These are phyloP conservation scores for Phytophthora aleatoria DNA, from an alignment of 352 stramenopile genomes.

Conservation along the genomic window DNA sequence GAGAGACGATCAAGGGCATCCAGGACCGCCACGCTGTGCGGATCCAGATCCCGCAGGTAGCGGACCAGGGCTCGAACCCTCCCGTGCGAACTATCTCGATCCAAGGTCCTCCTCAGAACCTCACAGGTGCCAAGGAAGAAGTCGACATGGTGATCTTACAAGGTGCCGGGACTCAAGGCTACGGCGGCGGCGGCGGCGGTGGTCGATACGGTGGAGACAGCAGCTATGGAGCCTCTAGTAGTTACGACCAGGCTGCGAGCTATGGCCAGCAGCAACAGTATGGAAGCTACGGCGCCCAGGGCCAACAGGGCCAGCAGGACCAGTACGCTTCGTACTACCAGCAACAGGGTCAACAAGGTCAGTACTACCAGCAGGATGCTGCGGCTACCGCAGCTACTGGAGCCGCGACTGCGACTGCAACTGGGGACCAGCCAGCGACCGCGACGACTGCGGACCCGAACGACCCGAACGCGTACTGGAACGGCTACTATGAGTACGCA, in stretches of 20 bases:
- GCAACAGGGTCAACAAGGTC: slow-evolving; percentile 49
- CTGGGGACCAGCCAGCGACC: slow-evolving; percentile 25
- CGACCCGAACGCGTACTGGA: slow-evolving; percentile 90
- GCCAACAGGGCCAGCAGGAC: slow-evolving; percentile 53
- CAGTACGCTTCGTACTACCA: slow-evolving; percentile 81
- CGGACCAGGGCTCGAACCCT: slow-evolving; percentile 87
- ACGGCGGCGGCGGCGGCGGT: slow-evolving; percentile 28
- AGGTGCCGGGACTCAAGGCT: slow-evolving; percentile 56
- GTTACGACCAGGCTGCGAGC: slow-evolving; percentile 40
- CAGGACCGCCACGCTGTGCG: slow-evolving; percentile 83
- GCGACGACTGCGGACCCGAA: slow-evolving; percentile 70
- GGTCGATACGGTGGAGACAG: slow-evolving; percentile 22
- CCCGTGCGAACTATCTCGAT: slow-evolving; percentile 88
- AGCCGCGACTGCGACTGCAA: background rate
- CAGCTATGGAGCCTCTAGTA: slow-evolving; percentile 32
- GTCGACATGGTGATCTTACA: slow-evolving; percentile 83
- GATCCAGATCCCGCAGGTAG: slow-evolving; percentile 91
- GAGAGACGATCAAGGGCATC: slow-evolving; percentile 91
- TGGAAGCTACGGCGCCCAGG: slow-evolving; percentile 47
- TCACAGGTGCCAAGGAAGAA: slow-evolving; percentile 76
- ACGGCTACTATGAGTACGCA: slow-evolving; percentile 89
- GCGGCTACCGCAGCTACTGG: slow-evolving; percentile 13
- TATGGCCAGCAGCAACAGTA: slow-evolving; percentile 59
- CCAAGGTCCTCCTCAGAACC: slow-evolving; percentile 60
- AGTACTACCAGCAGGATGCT: slow-evolving; percentile 70